Evolutionary conservation across 202 grass and related monocot species (phyloP), one percentile per base, ranked within the genome.

Genomic region (Schoenoplectus triqueter): DNA sequence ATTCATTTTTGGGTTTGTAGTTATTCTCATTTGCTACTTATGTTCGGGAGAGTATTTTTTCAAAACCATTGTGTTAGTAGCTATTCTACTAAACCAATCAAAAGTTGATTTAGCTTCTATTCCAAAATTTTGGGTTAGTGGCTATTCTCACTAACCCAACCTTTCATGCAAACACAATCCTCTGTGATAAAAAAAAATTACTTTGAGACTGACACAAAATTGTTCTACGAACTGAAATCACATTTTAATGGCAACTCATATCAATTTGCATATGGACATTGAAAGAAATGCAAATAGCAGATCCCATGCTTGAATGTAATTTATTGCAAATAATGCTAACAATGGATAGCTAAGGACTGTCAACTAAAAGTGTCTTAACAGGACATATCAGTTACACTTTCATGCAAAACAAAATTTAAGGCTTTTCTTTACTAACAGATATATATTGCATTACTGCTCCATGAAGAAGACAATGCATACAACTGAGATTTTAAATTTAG

Each of bases 221-320:
- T 52, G 17, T 73, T 51, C 45, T 17, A 73, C 19, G 2, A 2
- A 51, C 7, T 5, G 0, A 18, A 73, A 55, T 61, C 14, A 44
- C 13, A 78, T 14, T 45, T 45, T 17, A 15, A 61, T 78, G 44
- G 75, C 31, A 78, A 78, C 69, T 22, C 15, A 73, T 21, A 52
- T 22, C 47, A 73, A 73, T 7, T 59, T 18, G 21, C 55, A 76
- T 56, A 18, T 59, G 13, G 39, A 60, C 21, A 22, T 42, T 7
- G 11, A n/a, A 17, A 78, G 17, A 1, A 9, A 7, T 77, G 21
- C 50, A 14, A 56, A 77, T 59, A n/a, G 51, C 21, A 77, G 19
- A 56, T 76, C 54, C 18, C 55, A 44, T 61, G 14, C 6, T 78
- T 78, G 55, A 78, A 7, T 42, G 55, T 41, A 51, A 60, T 61